Evolutionary conservation across 2,329 filamentous ascomycete genomes (phyloP).

Genomic region (Aspergillus brasiliensis): DNA sequence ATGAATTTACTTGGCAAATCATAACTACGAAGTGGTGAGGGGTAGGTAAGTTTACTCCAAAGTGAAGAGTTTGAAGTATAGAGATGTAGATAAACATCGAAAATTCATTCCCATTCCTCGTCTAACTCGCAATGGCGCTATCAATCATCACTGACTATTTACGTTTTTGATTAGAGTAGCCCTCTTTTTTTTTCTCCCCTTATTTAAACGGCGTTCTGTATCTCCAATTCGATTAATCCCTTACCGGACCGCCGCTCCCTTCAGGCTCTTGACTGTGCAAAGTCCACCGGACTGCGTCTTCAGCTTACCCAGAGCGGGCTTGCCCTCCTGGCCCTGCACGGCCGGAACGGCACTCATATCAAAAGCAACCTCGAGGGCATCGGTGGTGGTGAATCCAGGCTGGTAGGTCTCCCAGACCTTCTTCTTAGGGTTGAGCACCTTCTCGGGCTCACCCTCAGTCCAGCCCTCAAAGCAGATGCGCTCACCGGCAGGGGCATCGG

Average conservation of each 20-base stretch:
- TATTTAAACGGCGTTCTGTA: background rate
- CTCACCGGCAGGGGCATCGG: slow-evolving; percentile 77
- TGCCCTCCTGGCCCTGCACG: slow-evolving; percentile 65
- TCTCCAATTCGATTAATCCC: slow-evolving; percentile 19
- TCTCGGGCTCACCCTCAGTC: slow-evolving; percentile 82
- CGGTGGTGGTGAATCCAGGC: slow-evolving; percentile 91
- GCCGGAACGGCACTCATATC: slow-evolving; percentile 76
- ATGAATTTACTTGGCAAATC: too few species aligned
- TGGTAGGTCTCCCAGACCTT: slow-evolving; percentile 98
- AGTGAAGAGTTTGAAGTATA: too few species aligned
- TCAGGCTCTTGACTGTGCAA: slow-evolving; percentile 81
- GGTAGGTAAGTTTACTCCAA: too few species aligned
- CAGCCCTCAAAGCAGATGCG: slow-evolving; percentile 92
- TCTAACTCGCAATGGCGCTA: background rate
- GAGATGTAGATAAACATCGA: too few species aligned
- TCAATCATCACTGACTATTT: slow-evolving; percentile 1
- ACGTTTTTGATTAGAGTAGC: background rate
- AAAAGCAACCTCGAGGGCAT: slow-evolving; percentile 78
- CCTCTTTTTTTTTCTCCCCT: background rate
- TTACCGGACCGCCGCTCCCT: slow-evolving; percentile 80
- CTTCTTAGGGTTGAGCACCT: slow-evolving; percentile 97
- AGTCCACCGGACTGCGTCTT: slow-evolving; percentile 75
- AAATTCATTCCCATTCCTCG: background rate
- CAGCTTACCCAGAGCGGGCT: slow-evolving; percentile 61
- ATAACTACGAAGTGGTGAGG: too few species aligned